Evolutionary conservation across 495 filamentous ascomycete genomes (phyloP), one percentile per base, ranked within the genome.

Genomic region (Podospora comata): DNA sequence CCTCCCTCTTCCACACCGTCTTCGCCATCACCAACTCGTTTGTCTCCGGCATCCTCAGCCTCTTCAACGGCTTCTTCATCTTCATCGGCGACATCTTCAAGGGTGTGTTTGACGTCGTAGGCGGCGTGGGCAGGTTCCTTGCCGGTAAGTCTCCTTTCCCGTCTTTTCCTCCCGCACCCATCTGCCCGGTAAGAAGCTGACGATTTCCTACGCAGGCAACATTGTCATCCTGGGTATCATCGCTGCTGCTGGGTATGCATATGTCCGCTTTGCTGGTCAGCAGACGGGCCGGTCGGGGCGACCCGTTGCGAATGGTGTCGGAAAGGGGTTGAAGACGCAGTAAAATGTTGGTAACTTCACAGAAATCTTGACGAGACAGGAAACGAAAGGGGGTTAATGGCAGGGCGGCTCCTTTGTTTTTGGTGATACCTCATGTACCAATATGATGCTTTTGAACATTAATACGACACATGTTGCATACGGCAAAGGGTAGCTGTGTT

Each of bases 101-200:
- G 48, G 77, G 77, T 20, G 68, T 79, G 34, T 60, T 78, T 16
- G 75, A 79, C 23, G 62, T 78, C 0, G 70, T 70, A 3, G 73
- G 76, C 7, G 77, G 77, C 0, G 63, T 79, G 13, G 76, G 76
- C 23, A 74, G 70, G 67, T 78, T 79, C 63, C 65, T 79, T 30
- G 62, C 72, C 30, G 75, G 77, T 79, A 66, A 9, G 76, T 71
- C 11, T 9, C 57, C 60, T 20, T 30, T 54, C 18, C 20, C 28
- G 19, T 61, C 53, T 64, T 1, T 60, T 11, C 32, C 54, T 39
- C 60, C 57, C 26, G 28, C 27, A 27, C 0, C 2, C 39, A 18
- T 48, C 16, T 16, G 34, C 11, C 11, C 11, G 34, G 34, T 39
- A 39, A 5, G 20, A 57, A 57, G 54, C 16, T 23, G 20, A 57